Percentiles rank a stretch among this genome's conserved stretches.
These are phyloP conservation scores for Aspergillus sp. DNA, from an alignment of 2,329 filamentous ascomycete species.

Conservation along the genomic window DNA sequence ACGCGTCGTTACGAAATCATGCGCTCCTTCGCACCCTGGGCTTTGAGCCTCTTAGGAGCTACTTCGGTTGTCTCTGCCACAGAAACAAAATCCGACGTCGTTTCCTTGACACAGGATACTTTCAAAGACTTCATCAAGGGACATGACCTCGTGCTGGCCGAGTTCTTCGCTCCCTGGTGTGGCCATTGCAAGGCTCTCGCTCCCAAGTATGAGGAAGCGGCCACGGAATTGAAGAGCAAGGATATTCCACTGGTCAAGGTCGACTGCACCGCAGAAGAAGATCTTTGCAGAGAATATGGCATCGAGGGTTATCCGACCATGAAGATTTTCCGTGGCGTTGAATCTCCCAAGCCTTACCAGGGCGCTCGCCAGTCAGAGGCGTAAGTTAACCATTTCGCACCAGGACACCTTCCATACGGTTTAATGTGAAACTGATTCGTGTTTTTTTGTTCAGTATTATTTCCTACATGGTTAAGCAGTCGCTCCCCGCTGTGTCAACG, in stretches of 20 bases:
- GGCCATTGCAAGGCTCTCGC: constrained; percentile 98
- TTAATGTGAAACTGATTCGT: background rate
- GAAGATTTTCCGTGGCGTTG: constrained; percentile 93
- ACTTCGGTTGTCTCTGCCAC: constrained; percentile 30
- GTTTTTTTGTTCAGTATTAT: constrained; percentile 46
- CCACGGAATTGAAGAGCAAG: constrained; percentile 45
- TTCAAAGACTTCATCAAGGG: constrained; percentile 82
- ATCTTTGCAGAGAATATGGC: constrained; percentile 83
- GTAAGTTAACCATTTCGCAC: constrained; percentile 33
- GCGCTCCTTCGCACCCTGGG: constrained; percentile 35
- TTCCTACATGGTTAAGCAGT: constrained; percentile 97
- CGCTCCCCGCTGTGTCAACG: constrained; percentile 81
- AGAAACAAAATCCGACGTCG: constrained; percentile 65
- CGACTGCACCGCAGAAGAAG: constrained; percentile 91
- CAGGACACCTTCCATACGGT: no score
- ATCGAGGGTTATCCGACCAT: constrained; percentile 98
- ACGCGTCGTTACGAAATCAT: constrained; percentile 14
- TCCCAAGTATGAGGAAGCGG: constrained; percentile 47
- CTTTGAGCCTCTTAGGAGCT: constrained; percentile 36
- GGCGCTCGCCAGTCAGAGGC: constrained; percentile 83
- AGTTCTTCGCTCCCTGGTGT: constrained; percentile 97
- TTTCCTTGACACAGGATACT: constrained; percentile 76
- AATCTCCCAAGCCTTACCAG: constrained; percentile 75
- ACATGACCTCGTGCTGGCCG: constrained; percentile 85
- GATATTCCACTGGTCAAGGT: constrained; percentile 46